These are phyloP conservation scores for Coprinopsis sp. DNA, from an alignment of 768 basidiomycete genomes.

Conservation along the genomic window DNA sequence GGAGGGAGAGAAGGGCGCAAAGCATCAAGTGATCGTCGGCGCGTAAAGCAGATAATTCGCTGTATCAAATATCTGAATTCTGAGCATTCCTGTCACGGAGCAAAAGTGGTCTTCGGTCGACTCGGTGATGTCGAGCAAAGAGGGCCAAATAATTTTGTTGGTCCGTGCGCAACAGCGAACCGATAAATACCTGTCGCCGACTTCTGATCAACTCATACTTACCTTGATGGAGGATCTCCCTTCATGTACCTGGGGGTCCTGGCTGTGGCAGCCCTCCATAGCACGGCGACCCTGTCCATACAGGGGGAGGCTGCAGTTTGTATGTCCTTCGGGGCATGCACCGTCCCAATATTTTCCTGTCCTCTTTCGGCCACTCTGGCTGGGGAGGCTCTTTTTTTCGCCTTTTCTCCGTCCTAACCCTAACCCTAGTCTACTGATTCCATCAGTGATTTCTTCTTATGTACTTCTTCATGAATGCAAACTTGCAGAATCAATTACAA, in stretches of 20 bases:
- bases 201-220: constrained; percentile 37
- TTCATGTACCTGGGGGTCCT: constrained; percentile 44
- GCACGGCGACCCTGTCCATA: constrained; percentile 59
- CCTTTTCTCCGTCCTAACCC: constrained; percentile 30
- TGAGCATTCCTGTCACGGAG: not conserved
- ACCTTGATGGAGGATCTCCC: constrained; percentile 49
- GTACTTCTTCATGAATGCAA: too few species aligned
- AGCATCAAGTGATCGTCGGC: constrained; percentile 29
- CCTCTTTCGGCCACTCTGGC: constrained; percentile 57
- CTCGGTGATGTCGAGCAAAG: not conserved
- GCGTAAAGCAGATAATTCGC: not conserved
- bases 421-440: constrained; percentile 37
- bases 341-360: constrained; percentile 74
- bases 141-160: constrained; percentile 13
- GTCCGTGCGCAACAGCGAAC: constrained; percentile 22
- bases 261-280: constrained; percentile 47
- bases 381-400: constrained; percentile 41
- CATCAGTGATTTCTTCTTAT: too few species aligned
- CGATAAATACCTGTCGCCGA: constrained; percentile 17
- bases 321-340: constrained; percentile 69
- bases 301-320: constrained; percentile 48
- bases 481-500: too few species aligned
- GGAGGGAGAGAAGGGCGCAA: constrained; percentile 47
- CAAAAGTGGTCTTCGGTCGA: not conserved
- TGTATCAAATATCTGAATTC: not conserved